Base-by-base conservation (phyloP, 768 basidiomycete genomes). In the Sarcomyxa edulis region DNA sequence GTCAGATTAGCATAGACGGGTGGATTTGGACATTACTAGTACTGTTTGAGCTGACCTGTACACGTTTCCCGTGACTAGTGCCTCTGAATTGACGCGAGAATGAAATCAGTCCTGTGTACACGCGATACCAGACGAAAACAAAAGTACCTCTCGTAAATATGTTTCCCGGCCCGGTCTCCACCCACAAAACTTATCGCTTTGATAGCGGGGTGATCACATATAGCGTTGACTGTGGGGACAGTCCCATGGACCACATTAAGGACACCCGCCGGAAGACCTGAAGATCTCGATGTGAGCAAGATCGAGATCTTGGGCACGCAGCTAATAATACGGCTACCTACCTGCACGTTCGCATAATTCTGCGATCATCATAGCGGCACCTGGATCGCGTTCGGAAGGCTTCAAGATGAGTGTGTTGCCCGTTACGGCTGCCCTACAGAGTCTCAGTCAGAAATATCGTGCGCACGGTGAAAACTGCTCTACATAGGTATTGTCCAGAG, bases 141-240 rank as follows among this genome's bases (percentile, higher is more conserved):
- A 39, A 45, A 58, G 47, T 48, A 76, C 86, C 91, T 71, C 51
- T 94, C 78, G 51, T 91, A 97, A 43, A 99, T 99, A 50, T 97
- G 91, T 49, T 79, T 84, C 23, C 95, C 95, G 3, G 95, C 95
- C 19, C 73, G 72, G 58, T 99, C 90, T 19, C 91, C 90, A 11
- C 95, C 95, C 6, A 99, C 95, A 53, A 99, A 97, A 46, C 89
- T 91, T 54, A 98, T 93, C 4, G 95, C 95, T 55, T 80, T 92
- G 66, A 99, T 91, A 3, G 71, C 64, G 3, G 92, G 84, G 53
- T 93, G 78, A 55, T 97, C 93, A 56, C 93, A 97, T 36, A 99
- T 92, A 9, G 83, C 76, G 50, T 97, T 95, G 32, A 99, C 95
- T 2, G 91, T 92, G 1, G 83, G 78, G 20, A 84, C 80, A 6